Conservation (phyloP, 2,329 filamentous ascomycete species). For the Neofusicoccum laricinum region DNA sequence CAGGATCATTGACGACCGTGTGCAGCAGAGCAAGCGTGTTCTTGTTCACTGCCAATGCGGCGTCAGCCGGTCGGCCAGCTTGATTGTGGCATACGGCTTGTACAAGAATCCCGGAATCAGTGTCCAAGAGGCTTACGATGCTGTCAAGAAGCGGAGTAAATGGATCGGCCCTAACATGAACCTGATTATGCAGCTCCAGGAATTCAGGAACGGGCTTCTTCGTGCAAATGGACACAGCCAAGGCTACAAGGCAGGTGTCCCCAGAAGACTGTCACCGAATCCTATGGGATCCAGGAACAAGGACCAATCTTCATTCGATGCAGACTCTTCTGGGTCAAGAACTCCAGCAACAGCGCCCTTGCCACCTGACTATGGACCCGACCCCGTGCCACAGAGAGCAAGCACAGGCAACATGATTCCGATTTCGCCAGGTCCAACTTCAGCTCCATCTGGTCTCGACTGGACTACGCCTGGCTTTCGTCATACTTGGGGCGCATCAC, state of each 20-base stretch:
- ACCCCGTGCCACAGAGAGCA: slow-evolving; percentile 44
- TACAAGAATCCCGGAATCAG: slow-evolving; percentile 73
- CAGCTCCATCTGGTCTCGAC: slow-evolving; percentile 34
- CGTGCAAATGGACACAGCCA: slow-evolving; percentile 34
- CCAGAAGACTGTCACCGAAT: slow-evolving; percentile 22
- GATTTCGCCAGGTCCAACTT: slow-evolving; percentile 42
- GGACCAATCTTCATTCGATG: slow-evolving; percentile 29
- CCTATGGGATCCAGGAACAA: slow-evolving; percentile 26
- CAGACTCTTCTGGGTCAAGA: slow-evolving; percentile 30
- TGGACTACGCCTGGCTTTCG: slow-evolving; percentile 35
- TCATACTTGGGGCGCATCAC: slow-evolving; percentile 38
- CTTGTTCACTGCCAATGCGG: slow-evolving; percentile 84
- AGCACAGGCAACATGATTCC: slow-evolving; percentile 40
- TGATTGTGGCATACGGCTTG: slow-evolving; percentile 82
- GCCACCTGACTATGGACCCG: slow-evolving; percentile 51
- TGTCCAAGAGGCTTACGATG: slow-evolving; percentile 80
- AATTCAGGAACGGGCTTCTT: slow-evolving; percentile 60
- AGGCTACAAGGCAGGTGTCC: slow-evolving; percentile 25
- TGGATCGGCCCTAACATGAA: slow-evolving; percentile 95
- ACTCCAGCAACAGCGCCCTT: slow-evolving; percentile 38
- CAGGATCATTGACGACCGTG: slow-evolving; percentile 70
- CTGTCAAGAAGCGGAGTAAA: slow-evolving; percentile 74
- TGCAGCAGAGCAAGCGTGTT: slow-evolving; percentile 71
- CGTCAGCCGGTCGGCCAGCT: slow-evolving; percentile 77
- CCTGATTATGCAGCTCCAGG: slow-evolving; percentile 83